Evolutionary conservation across 345 rosid species (phyloP).

Genomic region (Stellera chamaejasme): DNA sequence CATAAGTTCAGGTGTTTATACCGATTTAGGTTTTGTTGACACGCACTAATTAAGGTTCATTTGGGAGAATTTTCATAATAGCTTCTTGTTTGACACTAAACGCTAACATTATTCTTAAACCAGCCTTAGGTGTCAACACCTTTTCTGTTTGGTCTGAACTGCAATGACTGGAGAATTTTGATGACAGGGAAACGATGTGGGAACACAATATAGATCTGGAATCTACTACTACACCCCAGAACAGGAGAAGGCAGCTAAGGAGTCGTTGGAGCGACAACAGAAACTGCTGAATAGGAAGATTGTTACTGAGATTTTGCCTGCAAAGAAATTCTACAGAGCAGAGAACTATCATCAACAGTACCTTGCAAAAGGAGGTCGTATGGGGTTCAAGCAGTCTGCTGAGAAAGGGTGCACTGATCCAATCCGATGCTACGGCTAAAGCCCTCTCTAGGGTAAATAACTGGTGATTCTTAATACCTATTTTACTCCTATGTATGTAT

Average conservation of each 20-base stretch:
- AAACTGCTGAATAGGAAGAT: conserved; percentile 52
- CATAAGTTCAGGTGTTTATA: no score
- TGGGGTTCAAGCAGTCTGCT: conserved; percentile 60
- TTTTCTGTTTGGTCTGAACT: background rate
- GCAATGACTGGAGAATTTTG: background rate
- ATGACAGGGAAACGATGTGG: conserved; percentile 83
- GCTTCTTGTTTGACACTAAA: no score
- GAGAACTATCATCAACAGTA: conserved; percentile 95
- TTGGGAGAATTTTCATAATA: no score
- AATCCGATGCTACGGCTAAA: conserved; percentile 89
- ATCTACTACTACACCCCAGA: conserved; percentile 70
- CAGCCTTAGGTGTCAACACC: no score
- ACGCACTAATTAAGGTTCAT: no score
- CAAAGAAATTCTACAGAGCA: conserved; percentile 83
- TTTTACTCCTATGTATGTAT: no score
- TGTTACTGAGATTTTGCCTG: conserved; percentile 82
- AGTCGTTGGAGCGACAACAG: conserved; percentile 60
- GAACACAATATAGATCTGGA: conserved; percentile 89
- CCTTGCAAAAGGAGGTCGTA: conserved; percentile 80
- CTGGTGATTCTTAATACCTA: no score
- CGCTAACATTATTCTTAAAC: no score
- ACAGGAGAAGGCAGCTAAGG: conserved; percentile 67
- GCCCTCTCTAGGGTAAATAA: no score
- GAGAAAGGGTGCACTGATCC: conserved; percentile 90
- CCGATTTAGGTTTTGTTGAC: no score